Conservation (phyloP, 2,329 filamentous ascomycete genomes). For the Sarocladium oryzae region DNA sequence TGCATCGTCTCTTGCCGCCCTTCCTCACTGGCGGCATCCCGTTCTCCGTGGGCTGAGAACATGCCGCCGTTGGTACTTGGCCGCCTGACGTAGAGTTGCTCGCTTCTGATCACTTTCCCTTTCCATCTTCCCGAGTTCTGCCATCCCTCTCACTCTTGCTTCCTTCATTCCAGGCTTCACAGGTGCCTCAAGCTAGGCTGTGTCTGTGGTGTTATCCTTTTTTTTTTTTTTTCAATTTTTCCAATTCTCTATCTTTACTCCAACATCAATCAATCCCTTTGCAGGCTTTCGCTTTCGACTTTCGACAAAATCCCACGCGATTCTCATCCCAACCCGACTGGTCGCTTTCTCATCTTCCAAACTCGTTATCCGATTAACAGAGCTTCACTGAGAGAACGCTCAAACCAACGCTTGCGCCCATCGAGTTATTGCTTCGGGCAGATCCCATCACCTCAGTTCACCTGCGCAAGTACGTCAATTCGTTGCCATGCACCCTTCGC, state of each 20-base stretch:
- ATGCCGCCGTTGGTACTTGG: neutral
- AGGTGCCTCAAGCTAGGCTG: neutral
- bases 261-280: conserved; percentile 1
- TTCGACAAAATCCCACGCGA: neutral
- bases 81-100: conserved; percentile 6
- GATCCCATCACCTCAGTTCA: too few species aligned
- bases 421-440: too few species aligned
- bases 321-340: neutral
- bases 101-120: neutral
- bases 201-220: neutral
- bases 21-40: conserved; percentile 4
- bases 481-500: neutral
- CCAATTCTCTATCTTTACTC: neutral
- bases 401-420: too few species aligned
- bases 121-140: neutral
- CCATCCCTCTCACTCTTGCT: neutral
- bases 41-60: neutral
- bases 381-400: too few species aligned
- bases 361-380: neutral
- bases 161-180: neutral
- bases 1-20: neutral
- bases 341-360: neutral
- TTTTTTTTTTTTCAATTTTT: too few species aligned
- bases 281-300: neutral
- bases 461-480: neutral